Percentiles rank a stretch among this genome's conserved stretches.
These are phyloP conservation scores for Plasmodium blacklocki DNA, from an alignment of 169 alveolate species.

Conservation along the genomic window DNA sequence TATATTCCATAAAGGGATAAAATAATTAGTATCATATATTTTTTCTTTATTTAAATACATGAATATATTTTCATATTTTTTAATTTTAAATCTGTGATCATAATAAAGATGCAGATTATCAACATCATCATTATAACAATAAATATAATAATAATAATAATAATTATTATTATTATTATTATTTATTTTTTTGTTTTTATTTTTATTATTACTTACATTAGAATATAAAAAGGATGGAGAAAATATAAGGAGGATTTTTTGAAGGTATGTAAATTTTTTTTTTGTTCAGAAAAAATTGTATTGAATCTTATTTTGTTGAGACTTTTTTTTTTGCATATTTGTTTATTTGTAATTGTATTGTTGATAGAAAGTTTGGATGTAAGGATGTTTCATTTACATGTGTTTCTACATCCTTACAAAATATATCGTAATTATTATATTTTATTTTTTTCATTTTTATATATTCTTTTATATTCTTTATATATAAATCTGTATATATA, in stretches of 20 bases:
- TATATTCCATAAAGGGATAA: slow-evolving; percentile 30
- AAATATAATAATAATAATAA: too few relatives aligned
- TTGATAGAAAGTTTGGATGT: not conserved
- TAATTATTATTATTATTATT: too few relatives aligned
- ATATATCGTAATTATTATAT: too few relatives aligned
- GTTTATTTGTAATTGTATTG: slow-evolving; percentile 22
- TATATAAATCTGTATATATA: too few relatives aligned
- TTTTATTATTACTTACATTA: slow-evolving; percentile 13
- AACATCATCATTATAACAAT: not conserved
- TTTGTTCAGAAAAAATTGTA: slow-evolving; percentile 7
- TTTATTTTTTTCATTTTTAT: too few relatives aligned
- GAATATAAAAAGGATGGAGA: slow-evolving; percentile 57
- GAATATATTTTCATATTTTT: slow-evolving; percentile 56
- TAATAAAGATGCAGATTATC: not conserved
- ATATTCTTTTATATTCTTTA: too few relatives aligned
- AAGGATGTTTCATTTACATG: not conserved
- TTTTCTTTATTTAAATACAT: slow-evolving; percentile 14
- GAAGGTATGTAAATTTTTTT: slow-evolving; percentile 20
- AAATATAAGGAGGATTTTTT: slow-evolving; percentile 60
- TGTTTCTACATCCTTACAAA: not conserved
- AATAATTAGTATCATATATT: slow-evolving; percentile 31
- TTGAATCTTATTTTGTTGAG: slow-evolving; percentile 2
- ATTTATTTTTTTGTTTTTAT: too few relatives aligned
- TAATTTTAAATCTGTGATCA: slow-evolving; percentile 39
- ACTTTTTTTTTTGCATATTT: slow-evolving; percentile 2